Evolutionary conservation across 495 filamentous ascomycete species (phyloP).

Genomic region (Penicillium mononematosum): DNA sequence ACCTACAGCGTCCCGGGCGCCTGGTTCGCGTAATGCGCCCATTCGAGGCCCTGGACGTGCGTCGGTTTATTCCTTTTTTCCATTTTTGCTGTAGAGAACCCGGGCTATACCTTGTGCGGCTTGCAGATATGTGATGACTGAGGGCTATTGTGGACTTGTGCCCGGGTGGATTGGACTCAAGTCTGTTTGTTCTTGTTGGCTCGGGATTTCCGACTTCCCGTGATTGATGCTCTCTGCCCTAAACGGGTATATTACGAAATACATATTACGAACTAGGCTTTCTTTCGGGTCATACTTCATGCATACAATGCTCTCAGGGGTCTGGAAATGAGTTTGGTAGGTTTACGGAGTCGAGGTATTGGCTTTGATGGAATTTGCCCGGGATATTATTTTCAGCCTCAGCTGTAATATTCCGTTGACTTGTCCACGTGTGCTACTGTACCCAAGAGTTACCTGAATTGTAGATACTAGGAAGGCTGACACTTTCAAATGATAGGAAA

Average conservation of each 20-base stretch:
- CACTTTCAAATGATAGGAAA: neutral
- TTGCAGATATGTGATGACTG: neutral
- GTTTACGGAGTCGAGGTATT: neutral
- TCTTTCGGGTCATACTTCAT: neutral
- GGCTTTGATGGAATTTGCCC: neutral
- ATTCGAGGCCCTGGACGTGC: neutral
- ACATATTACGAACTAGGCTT: neutral
- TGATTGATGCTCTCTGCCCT: neutral
- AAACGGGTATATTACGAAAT: neutral
- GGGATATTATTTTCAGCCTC: conserved; percentile 20
- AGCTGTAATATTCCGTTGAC: conserved; percentile 1
- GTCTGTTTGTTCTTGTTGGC: neutral
- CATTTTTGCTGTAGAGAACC: too few relatives aligned
- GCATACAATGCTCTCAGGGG: neutral
- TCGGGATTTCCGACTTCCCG: neutral
- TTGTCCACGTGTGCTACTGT: too few relatives aligned
- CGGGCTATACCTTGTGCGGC: conserved; percentile 6
- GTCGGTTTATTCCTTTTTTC: neutral
- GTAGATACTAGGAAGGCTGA: neutral
- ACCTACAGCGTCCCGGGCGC: neutral
- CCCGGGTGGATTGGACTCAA: neutral
- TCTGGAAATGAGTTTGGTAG: neutral
- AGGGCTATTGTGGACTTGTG: conserved; percentile 4
- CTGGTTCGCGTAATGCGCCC: neutral
- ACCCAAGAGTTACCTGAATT: neutral